Base-by-base conservation (phyloP, 2,329 filamentous ascomycete genomes). In the Shiraia bambusicola region DNA sequence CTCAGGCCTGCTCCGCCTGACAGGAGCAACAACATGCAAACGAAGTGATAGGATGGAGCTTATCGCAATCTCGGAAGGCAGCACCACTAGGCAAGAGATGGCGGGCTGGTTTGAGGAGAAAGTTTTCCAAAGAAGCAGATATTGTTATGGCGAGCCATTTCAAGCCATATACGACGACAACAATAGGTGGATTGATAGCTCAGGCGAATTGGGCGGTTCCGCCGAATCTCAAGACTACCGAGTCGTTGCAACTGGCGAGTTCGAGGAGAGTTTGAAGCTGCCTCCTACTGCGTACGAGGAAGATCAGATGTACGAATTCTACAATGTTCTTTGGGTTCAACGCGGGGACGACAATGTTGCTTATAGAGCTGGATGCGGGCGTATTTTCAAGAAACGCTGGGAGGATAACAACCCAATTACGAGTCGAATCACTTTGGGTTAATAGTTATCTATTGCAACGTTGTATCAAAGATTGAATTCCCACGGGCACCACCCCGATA, bases 271-370 rank as follows among this genome's bases (percentile, higher is more conserved):
- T n/a, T n/a, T n/a, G n/a, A n/a, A n/a, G n/a, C n/a, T n/a, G n/a
- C n/a, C n/a, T n/a, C n/a, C n/a, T n/a, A 32, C 4, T 11, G 17
- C 13, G 29, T 13, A 32, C 17, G 29, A 32, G 14, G 15, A 4
- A 12, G 11, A 27, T 27, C 16, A 22, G 14, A 2, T 34, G 7
- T 35, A 29, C 19, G 28, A 46, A n/a, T 46, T 41, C 35, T 47
- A 40, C 26, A 47, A 47, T 28, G 39, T 47, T 4, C 27, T 42
- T 5, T 47, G 44, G 44, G 30, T 47, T 22, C 35, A 47, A 28
- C 15, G 28, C 5, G 19, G 19, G 4, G n/a, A 28, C 15, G 44
- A 33, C 19, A 19, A 26, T 6, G 29, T 47, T 2, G 19, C 27
- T 12, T 42, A 47, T 17, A 8, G 39, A 17, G 22, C 26, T 8